Evolutionary conservation across 306 rosid genomes (phyloP).

Genomic region (Styphnolobium japonicum): DNA sequence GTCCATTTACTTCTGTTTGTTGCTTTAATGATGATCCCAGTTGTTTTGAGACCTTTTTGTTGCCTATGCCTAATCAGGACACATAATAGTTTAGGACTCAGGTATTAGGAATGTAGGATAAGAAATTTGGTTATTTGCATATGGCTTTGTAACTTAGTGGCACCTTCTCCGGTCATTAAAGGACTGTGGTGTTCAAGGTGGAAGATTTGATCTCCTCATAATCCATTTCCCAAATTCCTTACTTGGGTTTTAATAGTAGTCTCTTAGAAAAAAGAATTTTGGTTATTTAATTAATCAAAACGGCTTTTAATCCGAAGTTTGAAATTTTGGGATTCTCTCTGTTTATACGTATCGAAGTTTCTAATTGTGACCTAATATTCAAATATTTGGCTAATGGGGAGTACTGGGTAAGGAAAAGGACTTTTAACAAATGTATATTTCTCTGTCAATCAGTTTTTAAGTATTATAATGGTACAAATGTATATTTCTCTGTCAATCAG

Average conservation of each 20-base stretch:
- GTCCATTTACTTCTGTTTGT: neutral
- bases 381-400: conserved; percentile 30
- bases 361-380: conserved; percentile 23
- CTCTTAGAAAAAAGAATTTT: too few species aligned
- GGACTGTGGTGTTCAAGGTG: too few species aligned
- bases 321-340: conserved; percentile 26
- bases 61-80: neutral
- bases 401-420: conserved; percentile 43
- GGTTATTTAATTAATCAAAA: neutral
- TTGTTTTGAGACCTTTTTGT: neutral
- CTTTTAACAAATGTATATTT: conserved; percentile 29
- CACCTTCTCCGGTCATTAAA: too few species aligned
- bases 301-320: neutral
- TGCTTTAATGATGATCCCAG: conserved; percentile 1
- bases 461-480: conserved; percentile 21
- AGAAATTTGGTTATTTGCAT: neutral
- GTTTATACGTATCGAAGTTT: conserved; percentile 15
- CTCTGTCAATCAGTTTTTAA: conserved; percentile 30
- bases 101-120: neutral
- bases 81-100: neutral
- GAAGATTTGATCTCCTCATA: too few species aligned
- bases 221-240: too few species aligned
- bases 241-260: too few species aligned
- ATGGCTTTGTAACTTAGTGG: too few species aligned
- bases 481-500: conserved; percentile 35